These are phyloP conservation scores for Ambrosiella cleistominuta DNA, from an alignment of 2,329 filamentous ascomycete genomes.

Conservation along the genomic window DNA sequence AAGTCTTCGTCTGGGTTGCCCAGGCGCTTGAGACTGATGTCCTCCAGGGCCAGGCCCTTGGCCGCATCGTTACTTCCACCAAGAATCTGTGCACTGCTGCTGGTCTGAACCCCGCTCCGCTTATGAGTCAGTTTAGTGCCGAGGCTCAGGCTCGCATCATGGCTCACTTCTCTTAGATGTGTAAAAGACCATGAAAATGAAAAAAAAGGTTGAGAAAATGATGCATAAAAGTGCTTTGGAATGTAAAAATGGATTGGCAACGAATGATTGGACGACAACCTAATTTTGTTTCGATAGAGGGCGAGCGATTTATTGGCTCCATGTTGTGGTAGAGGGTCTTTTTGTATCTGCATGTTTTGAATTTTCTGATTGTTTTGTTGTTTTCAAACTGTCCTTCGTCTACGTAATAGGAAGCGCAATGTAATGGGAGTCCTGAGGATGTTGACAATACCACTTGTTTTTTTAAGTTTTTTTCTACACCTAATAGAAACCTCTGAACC, in stretches of 20 bases:
- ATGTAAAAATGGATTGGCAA: conserved; percentile 10
- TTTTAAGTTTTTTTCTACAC: not conserved
- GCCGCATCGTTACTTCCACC: conserved; percentile 56
- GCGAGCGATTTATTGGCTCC: not conserved
- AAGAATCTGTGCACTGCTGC: conserved; percentile 61
- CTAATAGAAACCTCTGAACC: not conserved
- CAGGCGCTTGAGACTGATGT: conserved; percentile 84
- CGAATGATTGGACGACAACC: conserved; percentile 12
- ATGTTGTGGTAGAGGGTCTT: conserved; percentile 2
- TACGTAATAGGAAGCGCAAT: not conserved
- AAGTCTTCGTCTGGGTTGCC: conserved; percentile 70
- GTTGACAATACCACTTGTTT: conserved; percentile 2
- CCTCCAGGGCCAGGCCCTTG: conserved; percentile 66
- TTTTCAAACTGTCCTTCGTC: not conserved
- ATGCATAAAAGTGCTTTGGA: conserved; percentile 1
- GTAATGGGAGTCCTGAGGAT: conserved; percentile 2
- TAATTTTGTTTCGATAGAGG: conserved; percentile 8
- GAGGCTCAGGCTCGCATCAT: conserved; percentile 69
- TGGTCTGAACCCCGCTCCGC: conserved; percentile 55
- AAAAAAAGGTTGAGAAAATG: conserved; percentile 9
- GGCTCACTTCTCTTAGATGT: conserved; percentile 51
- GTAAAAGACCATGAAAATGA: not conserved
- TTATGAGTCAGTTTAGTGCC: conserved; percentile 57
- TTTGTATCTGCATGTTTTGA: not conserved
- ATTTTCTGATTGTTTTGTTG: not conserved